Conservation (phyloP, 2,329 filamentous ascomycete genomes). For the Aspergillus pseudotamarii region DNA sequence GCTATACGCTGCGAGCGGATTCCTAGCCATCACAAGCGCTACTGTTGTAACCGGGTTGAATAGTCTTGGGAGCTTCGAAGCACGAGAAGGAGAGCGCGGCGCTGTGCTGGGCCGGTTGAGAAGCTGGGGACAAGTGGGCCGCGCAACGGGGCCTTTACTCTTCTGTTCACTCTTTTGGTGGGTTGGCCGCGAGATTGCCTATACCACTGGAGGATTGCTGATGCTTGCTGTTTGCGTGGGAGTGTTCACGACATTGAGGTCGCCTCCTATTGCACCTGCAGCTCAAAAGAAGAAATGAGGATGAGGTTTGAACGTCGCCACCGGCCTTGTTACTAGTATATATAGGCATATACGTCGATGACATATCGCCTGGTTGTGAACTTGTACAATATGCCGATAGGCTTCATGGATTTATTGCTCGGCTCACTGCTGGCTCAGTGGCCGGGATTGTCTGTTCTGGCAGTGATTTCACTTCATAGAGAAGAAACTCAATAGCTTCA, state of each 20-base stretch:
- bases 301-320: background rate
- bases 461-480: background rate
- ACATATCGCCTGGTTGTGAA: background rate
- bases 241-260: conserved; percentile 72
- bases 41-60: conserved; percentile 95
- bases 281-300: background rate
- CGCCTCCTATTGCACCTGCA: conserved; percentile 49
- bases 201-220: conserved; percentile 75
- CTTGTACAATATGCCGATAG: background rate
- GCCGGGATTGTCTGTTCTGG: background rate
- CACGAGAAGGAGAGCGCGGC: conserved; percentile 75
- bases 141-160: conserved; percentile 81
- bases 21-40: conserved; percentile 86
- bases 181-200: conserved; percentile 86
- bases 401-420: background rate
- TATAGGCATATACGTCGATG: background rate
- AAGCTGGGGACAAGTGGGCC: conserved; percentile 79
- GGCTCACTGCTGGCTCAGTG: conserved; percentile 8
- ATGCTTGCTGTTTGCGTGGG: conserved; percentile 74
- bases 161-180: conserved; percentile 99
- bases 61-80: conserved; percentile 88
- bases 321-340: background rate
- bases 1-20: conserved; percentile 79
- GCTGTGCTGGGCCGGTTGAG: conserved; percentile 83
- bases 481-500: background rate